Evolutionary conservation across 192 early-diverging fungal species (phyloP), one percentile per base, ranked within the genome.

Genomic region (Backusella tuberculispora): DNA sequence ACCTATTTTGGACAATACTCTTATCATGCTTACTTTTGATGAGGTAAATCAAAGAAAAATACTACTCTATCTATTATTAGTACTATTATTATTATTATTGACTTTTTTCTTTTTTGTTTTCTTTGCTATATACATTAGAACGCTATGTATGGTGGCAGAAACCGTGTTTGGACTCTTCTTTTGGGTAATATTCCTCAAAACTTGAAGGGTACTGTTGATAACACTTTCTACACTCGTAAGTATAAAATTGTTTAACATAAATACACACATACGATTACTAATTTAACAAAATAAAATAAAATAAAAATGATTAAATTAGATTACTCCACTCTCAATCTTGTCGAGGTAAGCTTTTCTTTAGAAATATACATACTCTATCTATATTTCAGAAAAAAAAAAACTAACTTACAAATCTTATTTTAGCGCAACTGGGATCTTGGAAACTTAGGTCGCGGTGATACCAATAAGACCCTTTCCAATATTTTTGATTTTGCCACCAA

Each of bases 391-490:
- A n/a, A 70, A 9, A 29, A 34, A 34, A 34, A 34, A 34, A 24
- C 13, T 64, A 21, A 19, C 19, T 29, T 45, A 34, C 2, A 15
- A 37, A 8, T 47, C 21, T 9, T 38, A 17, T 34, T 12, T 37
- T 67, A 90, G 79, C 63, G 82, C 56, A 89, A 88, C 84, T 93
- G 89, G 87, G 83, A 81, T 50, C 76, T 93, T 10, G 85, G 82
- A 12, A 85, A 83, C 78, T 74, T 92, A 47, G 88, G 87, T 6
- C 76, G 81, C 21, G 81, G 80, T 66, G 92, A 93, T 75, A 76
- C 81, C 15, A 85, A 83, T 21, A 74, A 76, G 42, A 84, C 76
- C 13, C 45, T 76, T 13, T 78, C 83, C 42, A 87, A 88, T 45
- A 76, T 87, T 63, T 88, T 84, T 40, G 73, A 76, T 12, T 65